Conservation (phyloP, 2,329 filamentous ascomycete genomes). For the Stagonosporopsis rhizophila region DNA sequence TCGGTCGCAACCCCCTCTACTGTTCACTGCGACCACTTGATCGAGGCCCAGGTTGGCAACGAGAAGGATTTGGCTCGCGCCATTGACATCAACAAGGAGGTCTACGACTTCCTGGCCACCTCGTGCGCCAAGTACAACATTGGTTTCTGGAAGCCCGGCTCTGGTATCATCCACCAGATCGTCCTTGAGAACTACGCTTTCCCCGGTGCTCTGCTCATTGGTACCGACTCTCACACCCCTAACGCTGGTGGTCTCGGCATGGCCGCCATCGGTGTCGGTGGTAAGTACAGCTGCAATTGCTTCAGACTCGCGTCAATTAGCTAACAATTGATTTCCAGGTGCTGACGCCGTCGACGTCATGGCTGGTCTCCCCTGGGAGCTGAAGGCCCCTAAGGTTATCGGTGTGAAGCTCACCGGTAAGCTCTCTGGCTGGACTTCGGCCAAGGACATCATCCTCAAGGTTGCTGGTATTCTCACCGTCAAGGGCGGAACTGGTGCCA, state of each 20-base stretch:
- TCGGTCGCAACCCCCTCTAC: slow-evolving; percentile 92
- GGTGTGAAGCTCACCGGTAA: slow-evolving; percentile 93
- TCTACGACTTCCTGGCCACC: slow-evolving; percentile 94
- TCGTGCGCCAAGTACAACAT: slow-evolving; percentile 99
- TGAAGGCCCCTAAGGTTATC: slow-evolving; percentile 97
- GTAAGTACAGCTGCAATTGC: slow-evolving; percentile 12
- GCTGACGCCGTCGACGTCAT: slow-evolving; percentile 99
- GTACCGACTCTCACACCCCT: slow-evolving; percentile 96
- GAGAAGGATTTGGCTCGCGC: slow-evolving; percentile 92
- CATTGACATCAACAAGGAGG: slow-evolving; percentile 95
- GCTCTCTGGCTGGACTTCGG: slow-evolving; percentile 87
- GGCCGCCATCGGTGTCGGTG: slow-evolving; percentile 93
- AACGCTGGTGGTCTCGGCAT: slow-evolving; percentile 97
- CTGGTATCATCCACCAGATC: slow-evolving; percentile 99
- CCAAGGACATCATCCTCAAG: slow-evolving; percentile 98
- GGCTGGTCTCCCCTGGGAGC: slow-evolving; percentile 95
- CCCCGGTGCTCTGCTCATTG: slow-evolving; percentile 96
- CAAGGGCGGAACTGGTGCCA: slow-evolving; percentile 95
- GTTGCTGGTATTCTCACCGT: slow-evolving; percentile 96
- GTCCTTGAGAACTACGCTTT: slow-evolving; percentile 98
- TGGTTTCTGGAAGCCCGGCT: slow-evolving; percentile 98
- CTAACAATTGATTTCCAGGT: slow-evolving; percentile 51
- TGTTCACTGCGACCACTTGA: slow-evolving; percentile 99
- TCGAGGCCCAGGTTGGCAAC: slow-evolving; percentile 94
- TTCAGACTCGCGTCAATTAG: neutral